A percentile compares a stretch with the other conserved stretches of the same genome.
These are phyloP conservation scores for Dissoconium aciculare DNA, from an alignment of 2,329 filamentous ascomycete species.

Conservation along the genomic window DNA sequence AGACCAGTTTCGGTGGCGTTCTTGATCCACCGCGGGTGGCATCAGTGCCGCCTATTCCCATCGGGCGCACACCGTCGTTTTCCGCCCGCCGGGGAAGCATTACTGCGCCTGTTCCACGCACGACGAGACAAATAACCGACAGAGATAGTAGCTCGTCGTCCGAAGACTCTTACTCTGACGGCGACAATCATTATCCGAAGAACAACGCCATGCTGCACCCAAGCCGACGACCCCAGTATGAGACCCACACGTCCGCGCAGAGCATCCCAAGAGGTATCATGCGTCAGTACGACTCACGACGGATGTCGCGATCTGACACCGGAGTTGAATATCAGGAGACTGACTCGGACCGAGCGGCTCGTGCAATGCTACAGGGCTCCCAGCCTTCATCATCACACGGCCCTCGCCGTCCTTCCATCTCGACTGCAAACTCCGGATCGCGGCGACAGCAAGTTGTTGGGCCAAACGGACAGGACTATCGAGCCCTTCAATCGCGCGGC, in stretches of 20 bases:
- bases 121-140: no score
- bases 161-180: slow-evolving; percentile 3
- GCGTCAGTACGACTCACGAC: slow-evolving; percentile 3
- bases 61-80: no score
- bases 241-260: slow-evolving; percentile 4
- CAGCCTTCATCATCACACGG: slow-evolving; percentile 12
- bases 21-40: no score
- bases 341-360: slow-evolving; percentile 16
- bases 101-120: no score
- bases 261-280: slow-evolving; percentile 1
- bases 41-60: no score
- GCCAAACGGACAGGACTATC: slow-evolving; percentile 20
- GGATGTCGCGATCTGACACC: slow-evolving; percentile 3
- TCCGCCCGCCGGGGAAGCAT: no score
- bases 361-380: slow-evolving; percentile 10
- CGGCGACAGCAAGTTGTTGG: slow-evolving; percentile 13
- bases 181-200: no score
- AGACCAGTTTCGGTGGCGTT: no score
- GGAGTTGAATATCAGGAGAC: slow-evolving; percentile 10
- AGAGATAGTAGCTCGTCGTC: slow-evolving; percentile 3
- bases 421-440: slow-evolving; percentile 18
- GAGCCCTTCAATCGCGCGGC: slow-evolving; percentile 11
- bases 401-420: slow-evolving; percentile 22
- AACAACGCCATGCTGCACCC: no score
- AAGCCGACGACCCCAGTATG: no score